Conservation (phyloP, 805 yeast species). For the Pichia cabralensis region DNA sequence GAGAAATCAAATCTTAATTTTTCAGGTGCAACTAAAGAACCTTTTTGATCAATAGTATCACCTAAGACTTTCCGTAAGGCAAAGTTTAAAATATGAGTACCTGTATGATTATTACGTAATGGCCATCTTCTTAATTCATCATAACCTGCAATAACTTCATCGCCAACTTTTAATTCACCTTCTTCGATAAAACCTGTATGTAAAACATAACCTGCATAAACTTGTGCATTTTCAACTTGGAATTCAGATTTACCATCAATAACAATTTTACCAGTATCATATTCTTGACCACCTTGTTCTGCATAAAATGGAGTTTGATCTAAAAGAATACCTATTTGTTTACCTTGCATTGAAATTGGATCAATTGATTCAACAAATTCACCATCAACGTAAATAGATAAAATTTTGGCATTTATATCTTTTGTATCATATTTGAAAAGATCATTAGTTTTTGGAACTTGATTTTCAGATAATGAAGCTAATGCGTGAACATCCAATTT, state of each 20-base stretch:
- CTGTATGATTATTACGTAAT: conserved; percentile 94
- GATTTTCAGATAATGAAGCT: conserved; percentile 54
- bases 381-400: conserved; percentile 62
- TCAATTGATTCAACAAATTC: conserved; percentile 48
- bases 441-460: conserved; percentile 77
- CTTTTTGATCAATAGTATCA: conserved; percentile 85
- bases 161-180: conserved; percentile 62
- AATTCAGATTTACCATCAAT: conserved; percentile 84
- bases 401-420: conserved; percentile 57
- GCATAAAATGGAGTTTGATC: conserved; percentile 95
- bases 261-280: conserved; percentile 86
- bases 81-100: conserved; percentile 89
- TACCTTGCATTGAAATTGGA: conserved; percentile 24
- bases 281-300: conserved; percentile 99
- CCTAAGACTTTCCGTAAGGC: conserved; percentile 85
- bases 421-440: conserved; percentile 63
- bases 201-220: conserved; percentile 87
- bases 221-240: conserved; percentile 84
- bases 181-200: conserved; percentile 84
- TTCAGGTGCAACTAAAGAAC: conserved; percentile 93
- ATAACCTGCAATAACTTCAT: conserved; percentile 70
- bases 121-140: conserved; percentile 95
- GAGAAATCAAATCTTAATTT: conserved; percentile 94
- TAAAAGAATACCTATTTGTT: conserved; percentile 69
- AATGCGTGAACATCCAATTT: conserved; percentile 89